These are phyloP conservation scores for Boehmeria nivea DNA, from an alignment of 306 rosid genomes.

Conservation along the genomic window DNA sequence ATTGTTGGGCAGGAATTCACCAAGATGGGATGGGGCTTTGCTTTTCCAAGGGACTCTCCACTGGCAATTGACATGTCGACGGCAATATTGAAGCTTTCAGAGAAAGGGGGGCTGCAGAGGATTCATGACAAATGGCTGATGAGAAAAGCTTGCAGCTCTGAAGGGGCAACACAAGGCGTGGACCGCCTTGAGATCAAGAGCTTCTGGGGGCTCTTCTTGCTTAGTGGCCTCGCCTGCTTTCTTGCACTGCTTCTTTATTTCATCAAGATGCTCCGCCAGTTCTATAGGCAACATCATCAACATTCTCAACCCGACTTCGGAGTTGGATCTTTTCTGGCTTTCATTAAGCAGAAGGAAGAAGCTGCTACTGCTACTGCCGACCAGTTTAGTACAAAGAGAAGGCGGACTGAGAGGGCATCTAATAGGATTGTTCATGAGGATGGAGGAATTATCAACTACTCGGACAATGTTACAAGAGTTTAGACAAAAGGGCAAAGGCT, in stretches of 20 bases:
- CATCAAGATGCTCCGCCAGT: constrained; percentile 7
- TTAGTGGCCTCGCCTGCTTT: constrained; percentile 22
- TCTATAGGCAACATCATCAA: neutral
- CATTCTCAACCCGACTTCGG: neutral
- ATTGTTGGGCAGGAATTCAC: constrained; percentile 67
- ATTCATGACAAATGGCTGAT: constrained; percentile 32
- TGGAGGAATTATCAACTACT: neutral
- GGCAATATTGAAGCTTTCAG: constrained; percentile 18
- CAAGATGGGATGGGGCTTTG: constrained; percentile 77
- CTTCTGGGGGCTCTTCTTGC: constrained; percentile 26
- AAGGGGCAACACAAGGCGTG: constrained; percentile 20
- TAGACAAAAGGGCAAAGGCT: too few species aligned
- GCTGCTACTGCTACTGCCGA: neutral
- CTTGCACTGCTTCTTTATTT: constrained; percentile 17
- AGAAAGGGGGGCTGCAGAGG: constrained; percentile 23
- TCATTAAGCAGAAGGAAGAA: constrained; percentile 17
- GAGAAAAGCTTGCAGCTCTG: constrained; percentile 26
- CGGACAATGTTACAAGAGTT: constrained; percentile 4
- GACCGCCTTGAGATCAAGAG: constrained; percentile 25
- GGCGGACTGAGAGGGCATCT: constrained; percentile 13
- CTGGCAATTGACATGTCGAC: constrained; percentile 40
- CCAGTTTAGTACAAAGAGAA: constrained; percentile 7
- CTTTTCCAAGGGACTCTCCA: constrained; percentile 69
- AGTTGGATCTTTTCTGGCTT: constrained; percentile 8
- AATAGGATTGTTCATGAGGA: constrained; percentile 6